These are phyloP conservation scores for Geranium incanum DNA, from an alignment of 441 rosid genomes.

Conservation along the genomic window DNA sequence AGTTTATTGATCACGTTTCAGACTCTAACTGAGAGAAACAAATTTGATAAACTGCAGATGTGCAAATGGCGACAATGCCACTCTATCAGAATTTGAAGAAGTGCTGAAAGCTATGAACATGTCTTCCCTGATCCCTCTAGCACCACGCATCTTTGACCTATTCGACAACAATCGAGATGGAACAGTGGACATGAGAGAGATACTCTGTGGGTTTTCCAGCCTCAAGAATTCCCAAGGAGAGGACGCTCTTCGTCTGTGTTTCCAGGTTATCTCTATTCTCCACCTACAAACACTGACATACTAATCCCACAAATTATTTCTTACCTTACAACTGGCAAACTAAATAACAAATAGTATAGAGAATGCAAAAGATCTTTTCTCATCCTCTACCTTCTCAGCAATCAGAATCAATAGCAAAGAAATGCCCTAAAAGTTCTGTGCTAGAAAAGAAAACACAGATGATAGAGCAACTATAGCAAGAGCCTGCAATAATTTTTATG, in stretches of 20 bases:
- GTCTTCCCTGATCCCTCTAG: slow-evolving; percentile 53
- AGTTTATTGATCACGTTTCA: neutral
- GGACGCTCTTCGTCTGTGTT: slow-evolving; percentile 61
- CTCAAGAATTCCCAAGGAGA: slow-evolving; percentile 62
- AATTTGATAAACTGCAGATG: slow-evolving; percentile 35
- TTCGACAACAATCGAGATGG: slow-evolving; percentile 69
- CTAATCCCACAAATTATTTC: neutral
- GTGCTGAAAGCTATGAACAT: slow-evolving; percentile 67
- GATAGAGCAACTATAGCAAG: slow-evolving; percentile 7
- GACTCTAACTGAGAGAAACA: slow-evolving; percentile 3
- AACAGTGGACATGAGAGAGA: slow-evolving; percentile 67
- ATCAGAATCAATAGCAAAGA: neutral
- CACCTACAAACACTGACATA: neutral
- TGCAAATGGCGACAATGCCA: slow-evolving; percentile 61
- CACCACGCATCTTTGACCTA: slow-evolving; percentile 55
- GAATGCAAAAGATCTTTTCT: neutral
- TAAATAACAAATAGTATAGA: neutral
- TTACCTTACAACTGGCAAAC: neutral
- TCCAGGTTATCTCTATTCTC: slow-evolving; percentile 37
- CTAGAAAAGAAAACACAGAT: neutral
- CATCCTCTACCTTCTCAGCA: neutral
- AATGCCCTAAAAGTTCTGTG: neutral
- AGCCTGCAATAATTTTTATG: neutral
- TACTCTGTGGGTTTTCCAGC: slow-evolving; percentile 64
- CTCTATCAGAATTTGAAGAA: slow-evolving; percentile 55